Base-by-base conservation (phyloP, 495 filamentous ascomycete species). In the Penicillium dipodomyicola region DNA sequence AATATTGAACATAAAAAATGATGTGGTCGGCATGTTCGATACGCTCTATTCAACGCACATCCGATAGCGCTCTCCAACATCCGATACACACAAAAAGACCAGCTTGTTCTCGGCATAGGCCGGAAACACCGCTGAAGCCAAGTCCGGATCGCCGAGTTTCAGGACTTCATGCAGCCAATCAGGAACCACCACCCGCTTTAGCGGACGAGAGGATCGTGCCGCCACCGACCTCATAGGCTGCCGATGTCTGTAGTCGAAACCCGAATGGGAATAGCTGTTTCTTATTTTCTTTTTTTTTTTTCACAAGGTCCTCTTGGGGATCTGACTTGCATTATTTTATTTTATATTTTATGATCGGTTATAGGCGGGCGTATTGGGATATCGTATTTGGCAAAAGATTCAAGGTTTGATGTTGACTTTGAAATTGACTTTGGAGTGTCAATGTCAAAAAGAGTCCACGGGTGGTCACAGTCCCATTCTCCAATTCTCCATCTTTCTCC, bases 101-200 rank as follows among this genome's bases (percentile, higher is more conserved):
- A 41, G 19, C 3, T 58, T 14, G 7, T 46, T 41, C 30, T 35
- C 64, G 66, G 66, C 61, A 65, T 48, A 63, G 49, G 39, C 64
- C 66, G 66, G 66, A 68, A 68, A 67, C 43, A 43, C 52, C 51
- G 25, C 35, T 23, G 20, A 53, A 64, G 52, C 64, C 61, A 69
- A 69, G 61, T 65, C 57, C 61, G 65, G 65, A 68, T 68, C 65
- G 58, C 55, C 65, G 54, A 65, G 66, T 69, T 69, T 67, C 66
- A 69, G 56, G 42, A 59, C 54, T 20, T 25, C 20, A n/a, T 19
- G 33, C 11, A 33, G 40, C 66, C 64, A 69, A 67, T 69, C 56
- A 63, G 9, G 22, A 14, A 5, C 3, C 19, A 29, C 23, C 25
- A 49, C 23, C 30, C 30, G 29, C 50, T 45, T 42, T 22, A 59